Evolutionary conservation across 2,329 filamentous ascomycete species (phyloP), one percentile per base, ranked within the genome.

Genomic region (Parastagonospora nodorum): DNA sequence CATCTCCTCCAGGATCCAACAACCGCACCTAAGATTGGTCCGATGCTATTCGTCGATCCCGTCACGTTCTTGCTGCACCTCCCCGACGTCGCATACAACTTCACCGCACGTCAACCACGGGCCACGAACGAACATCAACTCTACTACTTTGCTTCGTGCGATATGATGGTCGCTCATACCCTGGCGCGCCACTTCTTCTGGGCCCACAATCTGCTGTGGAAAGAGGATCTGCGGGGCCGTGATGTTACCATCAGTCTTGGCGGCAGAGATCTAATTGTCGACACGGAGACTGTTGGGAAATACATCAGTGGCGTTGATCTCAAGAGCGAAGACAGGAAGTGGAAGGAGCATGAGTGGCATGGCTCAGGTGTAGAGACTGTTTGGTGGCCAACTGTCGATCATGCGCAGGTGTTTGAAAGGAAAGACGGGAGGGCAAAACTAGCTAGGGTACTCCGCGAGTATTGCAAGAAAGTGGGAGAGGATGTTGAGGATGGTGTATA

Each of bases 31-130:
- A 77, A 73, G 14, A 80, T 86, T 35, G 77, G 78, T 1, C 74
- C 80, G 1, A 73, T 79, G 31, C 67, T 82, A 2, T 78, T 84
- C 11, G 77, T 88, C 12, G 77, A 90, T 64, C 88, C 88, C 0
- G 84, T 90, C 8, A 84, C 81, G 19, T 80, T 90, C 46, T 73
- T 89, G 48, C 77, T 90, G 30, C 87, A 90, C 66, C 78, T 88
- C 31, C 87, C 87, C 1, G 80, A 88, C 53, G 85, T 90, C 29
- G 85, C 87, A 9, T 89, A 85, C 76, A 90, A 90, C 71, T 90
- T 90, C 47, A 65, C 73, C 48, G 63, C 62, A 5, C 62, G 71
- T 11, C 55, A 44, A 14, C 72, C 72, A 1, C 47, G 45, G 8
- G 45, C 49, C 1, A 86, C 88, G n/a, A 88, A 88, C 55, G 86